These are phyloP conservation scores for Microbotryum violaceum DNA, from an alignment of 1,284 basidiomycete species.

Conservation along the genomic window DNA sequence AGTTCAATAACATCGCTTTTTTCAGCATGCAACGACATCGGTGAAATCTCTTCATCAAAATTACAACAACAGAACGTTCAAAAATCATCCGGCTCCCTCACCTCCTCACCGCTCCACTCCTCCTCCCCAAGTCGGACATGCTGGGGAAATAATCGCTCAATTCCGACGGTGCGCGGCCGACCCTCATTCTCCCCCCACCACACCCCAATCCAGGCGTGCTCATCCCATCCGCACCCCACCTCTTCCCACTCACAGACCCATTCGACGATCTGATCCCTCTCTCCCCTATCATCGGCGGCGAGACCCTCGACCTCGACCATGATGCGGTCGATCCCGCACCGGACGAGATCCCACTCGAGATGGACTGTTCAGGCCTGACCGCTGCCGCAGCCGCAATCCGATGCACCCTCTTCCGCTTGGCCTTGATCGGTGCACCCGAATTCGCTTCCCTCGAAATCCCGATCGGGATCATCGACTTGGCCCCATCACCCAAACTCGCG, in stretches of 20 bases:
- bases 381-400: slow-evolving; percentile 48
- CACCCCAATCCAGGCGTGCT: not conserved
- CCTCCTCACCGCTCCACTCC: not conserved
- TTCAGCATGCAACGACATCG: no score
- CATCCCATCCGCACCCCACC: not conserved
- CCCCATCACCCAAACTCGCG: no score
- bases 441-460: no score
- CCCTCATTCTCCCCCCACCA: not conserved
- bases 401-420: slow-evolving; percentile 65
- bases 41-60: no score
- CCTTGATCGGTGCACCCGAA: slow-evolving; percentile 52
- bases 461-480: no score
- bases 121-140: slow-evolving; percentile 10
- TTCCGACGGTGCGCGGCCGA: slow-evolving; percentile 19
- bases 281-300: not conserved
- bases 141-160: slow-evolving; percentile 29
- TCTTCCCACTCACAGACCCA: not conserved
- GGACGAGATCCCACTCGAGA: not conserved
- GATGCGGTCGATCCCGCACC: not conserved
- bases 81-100: no score
- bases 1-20: no score
- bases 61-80: no score
- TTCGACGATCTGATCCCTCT: not conserved
- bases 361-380: not conserved
- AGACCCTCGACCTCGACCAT: not conserved